These are phyloP conservation scores for Peniophora sp. DNA, from an alignment of 1,284 basidiomycete species.

Conservation along the genomic window DNA sequence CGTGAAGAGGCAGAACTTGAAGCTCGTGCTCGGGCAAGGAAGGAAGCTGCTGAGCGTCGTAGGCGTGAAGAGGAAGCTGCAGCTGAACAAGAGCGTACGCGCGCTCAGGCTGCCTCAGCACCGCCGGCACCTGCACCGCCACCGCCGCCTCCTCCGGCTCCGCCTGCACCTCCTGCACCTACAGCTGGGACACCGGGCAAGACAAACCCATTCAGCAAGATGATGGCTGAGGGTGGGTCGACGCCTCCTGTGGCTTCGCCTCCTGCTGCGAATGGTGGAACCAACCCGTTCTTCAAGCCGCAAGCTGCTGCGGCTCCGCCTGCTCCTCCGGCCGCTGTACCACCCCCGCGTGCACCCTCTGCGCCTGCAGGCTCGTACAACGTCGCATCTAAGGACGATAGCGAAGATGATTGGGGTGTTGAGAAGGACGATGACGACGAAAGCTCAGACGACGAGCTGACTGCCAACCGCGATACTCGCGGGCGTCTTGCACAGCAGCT, in stretches of 20 bases:
- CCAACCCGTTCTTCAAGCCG: background rate
- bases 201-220: no score
- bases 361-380: conserved; percentile 47
- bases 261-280: conserved; percentile 32
- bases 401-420: conserved; percentile 81
- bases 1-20: background rate
- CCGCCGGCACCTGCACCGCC: conserved; percentile 18
- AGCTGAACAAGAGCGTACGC: background rate
- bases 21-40: no score
- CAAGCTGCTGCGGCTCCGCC: conserved; percentile 4
- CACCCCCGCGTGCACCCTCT: conserved; percentile 24
- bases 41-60: no score
- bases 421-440: conserved; percentile 68
- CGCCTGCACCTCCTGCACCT: no score
- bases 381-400: conserved; percentile 40
- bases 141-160: background rate
- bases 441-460: conserved; percentile 76
- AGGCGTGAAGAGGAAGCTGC: background rate
- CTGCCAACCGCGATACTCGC: conserved; percentile 53
- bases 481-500: conserved; percentile 71
- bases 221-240: conserved; percentile 22
- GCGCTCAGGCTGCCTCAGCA: conserved; percentile 26
- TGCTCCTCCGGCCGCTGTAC: conserved; percentile 21
- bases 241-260: conserved; percentile 37
- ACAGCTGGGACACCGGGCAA: no score